Evolutionary conservation across 805 yeast genomes (phyloP).

Genomic region (Saccharomyces mikatae): DNA sequence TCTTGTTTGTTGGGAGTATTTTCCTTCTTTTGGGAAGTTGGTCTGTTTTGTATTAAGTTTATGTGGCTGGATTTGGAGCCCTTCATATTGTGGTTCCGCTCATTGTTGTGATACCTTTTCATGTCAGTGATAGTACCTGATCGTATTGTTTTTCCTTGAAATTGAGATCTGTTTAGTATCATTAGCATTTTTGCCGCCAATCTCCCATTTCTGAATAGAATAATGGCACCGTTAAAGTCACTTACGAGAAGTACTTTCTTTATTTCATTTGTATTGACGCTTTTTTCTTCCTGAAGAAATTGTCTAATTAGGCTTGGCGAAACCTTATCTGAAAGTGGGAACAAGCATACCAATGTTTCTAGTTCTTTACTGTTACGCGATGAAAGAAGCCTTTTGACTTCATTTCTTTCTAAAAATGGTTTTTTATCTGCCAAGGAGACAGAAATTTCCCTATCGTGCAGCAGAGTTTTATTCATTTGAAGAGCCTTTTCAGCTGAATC

Average conservation of each 20-base stretch:
- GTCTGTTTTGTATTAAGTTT: not conserved
- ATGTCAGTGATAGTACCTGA: conserved; percentile 33
- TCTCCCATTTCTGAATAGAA: conserved; percentile 36
- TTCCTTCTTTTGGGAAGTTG: not conserved
- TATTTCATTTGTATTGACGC: conserved; percentile 21
- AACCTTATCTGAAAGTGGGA: conserved; percentile 24
- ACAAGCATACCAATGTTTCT: conserved; percentile 16
- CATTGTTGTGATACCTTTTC: conserved; percentile 3
- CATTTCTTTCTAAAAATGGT: conserved; percentile 29
- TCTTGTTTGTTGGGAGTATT: not conserved
- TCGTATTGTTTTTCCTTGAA: conserved; percentile 31
- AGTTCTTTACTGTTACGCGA: conserved; percentile 9
- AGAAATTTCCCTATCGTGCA: conserved; percentile 41
- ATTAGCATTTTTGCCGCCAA: conserved; percentile 48
- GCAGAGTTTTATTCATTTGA: conserved; percentile 32
- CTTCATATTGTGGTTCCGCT: no score
- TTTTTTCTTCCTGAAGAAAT: conserved; percentile 9
- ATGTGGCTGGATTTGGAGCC: not conserved
- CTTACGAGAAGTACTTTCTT: conserved; percentile 39
- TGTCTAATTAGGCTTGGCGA: conserved; percentile 16
- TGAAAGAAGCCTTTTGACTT: conserved; percentile 24
- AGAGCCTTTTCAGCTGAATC: conserved; percentile 44
- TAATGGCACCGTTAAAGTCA: conserved; percentile 40
- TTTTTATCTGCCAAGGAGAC: conserved; percentile 43
- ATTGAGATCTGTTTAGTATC: conserved; percentile 32